Evolutionary conservation across 2,329 filamentous ascomycete genomes (phyloP).

Genomic region (Epichloe uncinata): DNA sequence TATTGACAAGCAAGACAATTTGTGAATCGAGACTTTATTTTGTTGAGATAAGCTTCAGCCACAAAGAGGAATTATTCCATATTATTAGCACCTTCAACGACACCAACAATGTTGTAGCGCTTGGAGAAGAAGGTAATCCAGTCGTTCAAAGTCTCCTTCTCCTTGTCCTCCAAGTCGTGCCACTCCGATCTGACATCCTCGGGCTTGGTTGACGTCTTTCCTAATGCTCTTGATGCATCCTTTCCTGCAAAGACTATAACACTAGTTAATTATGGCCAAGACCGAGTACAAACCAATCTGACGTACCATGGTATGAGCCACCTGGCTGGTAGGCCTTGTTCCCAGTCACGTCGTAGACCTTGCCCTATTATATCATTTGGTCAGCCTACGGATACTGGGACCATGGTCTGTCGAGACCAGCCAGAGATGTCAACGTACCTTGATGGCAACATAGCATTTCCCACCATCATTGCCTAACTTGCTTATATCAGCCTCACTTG

Average conservation of each 20-base stretch:
- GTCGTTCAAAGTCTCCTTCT: slow-evolving; percentile 74
- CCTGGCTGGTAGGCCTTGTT: slow-evolving; percentile 77
- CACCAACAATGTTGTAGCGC: slow-evolving; percentile 80
- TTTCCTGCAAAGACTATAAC: slow-evolving; percentile 80
- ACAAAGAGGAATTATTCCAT: slow-evolving; percentile 21
- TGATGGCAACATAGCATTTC: slow-evolving; percentile 57
- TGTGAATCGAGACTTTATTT: neutral
- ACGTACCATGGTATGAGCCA: slow-evolving; percentile 73
- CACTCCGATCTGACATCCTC: slow-evolving; percentile 77
- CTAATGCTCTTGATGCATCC: slow-evolving; percentile 86
- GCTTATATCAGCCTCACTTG: neutral
- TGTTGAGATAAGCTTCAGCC: neutral
- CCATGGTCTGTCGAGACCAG: neutral
- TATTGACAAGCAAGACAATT: neutral
- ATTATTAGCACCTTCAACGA: slow-evolving; percentile 48
- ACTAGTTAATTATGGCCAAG: neutral
- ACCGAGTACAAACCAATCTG: neutral
- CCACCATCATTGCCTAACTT: slow-evolving; percentile 47
- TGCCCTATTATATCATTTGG: slow-evolving; percentile 49
- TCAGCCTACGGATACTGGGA: neutral
- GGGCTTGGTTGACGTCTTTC: slow-evolving; percentile 69
- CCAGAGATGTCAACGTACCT: slow-evolving; percentile 31
- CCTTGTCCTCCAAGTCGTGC: slow-evolving; percentile 69
- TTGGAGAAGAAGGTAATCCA: slow-evolving; percentile 97
- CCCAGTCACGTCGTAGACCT: slow-evolving; percentile 84